A percentile compares a stretch with the other conserved stretches of the same genome.
phyloP scores from a whole-genome alignment of 1,284 basidiomycete species.

The Heterobasidion occidentale region DNA sequence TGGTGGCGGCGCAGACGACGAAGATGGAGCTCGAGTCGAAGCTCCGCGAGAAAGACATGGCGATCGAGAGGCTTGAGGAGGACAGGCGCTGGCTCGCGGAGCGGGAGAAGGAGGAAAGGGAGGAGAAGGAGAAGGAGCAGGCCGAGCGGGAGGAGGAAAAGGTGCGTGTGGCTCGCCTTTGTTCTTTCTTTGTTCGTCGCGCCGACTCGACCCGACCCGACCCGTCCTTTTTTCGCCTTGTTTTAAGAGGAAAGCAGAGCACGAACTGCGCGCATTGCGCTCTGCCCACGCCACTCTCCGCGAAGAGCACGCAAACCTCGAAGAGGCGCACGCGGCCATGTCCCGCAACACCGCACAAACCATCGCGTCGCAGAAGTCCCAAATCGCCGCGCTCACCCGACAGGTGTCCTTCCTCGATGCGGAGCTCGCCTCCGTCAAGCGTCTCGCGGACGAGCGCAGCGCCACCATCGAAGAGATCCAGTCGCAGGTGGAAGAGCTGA shows the following conservation, averaged over 20 bases:
- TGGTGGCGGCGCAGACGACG: constrained; percentile 47
- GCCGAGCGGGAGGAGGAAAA: constrained; percentile 41
- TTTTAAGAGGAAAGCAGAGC: constrained; percentile 24
- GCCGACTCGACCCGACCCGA: background rate
- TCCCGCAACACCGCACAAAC: constrained; percentile 37
- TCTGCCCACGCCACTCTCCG: constrained; percentile 35
- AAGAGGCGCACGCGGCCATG: constrained; percentile 41
- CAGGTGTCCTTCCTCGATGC: constrained; percentile 36
- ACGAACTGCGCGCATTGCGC: constrained; percentile 41
- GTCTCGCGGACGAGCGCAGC: constrained; percentile 33
- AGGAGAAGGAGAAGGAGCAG: constrained; percentile 50
- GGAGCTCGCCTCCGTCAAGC: constrained; percentile 32
- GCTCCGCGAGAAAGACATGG: constrained; percentile 48
- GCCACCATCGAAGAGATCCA: constrained; percentile 36
- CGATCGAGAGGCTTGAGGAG: constrained; percentile 52
- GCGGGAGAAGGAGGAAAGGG: constrained; percentile 47
- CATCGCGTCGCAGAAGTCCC: constrained; percentile 37
- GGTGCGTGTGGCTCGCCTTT: constrained; percentile 25
- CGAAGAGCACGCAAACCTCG: constrained; percentile 48
- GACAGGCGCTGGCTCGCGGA: constrained; percentile 58
- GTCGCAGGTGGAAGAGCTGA: constrained; percentile 36
- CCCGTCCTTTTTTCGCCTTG: background rate
- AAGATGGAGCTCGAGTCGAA: constrained; percentile 56
- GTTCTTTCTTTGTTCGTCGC: background rate
- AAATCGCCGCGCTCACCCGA: constrained; percentile 36